Evolutionary conservation across 1,284 basidiomycete species (phyloP).

Genomic region (Cryptococcus sp.): DNA sequence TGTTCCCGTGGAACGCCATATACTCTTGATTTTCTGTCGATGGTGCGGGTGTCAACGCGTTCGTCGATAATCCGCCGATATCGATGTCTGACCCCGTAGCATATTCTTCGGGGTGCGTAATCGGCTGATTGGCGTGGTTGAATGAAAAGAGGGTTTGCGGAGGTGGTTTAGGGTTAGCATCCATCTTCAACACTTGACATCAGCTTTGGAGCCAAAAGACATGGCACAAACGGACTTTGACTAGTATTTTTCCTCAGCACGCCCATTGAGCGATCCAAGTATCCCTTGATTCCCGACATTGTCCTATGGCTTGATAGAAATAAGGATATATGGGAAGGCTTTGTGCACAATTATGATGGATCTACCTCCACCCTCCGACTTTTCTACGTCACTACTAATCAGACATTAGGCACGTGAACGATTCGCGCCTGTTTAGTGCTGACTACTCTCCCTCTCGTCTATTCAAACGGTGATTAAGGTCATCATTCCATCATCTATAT

Average conservation of each 20-base stretch:
- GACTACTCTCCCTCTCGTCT: no score
- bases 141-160: slow-evolving; percentile 37
- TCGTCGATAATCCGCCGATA: slow-evolving; percentile 42
- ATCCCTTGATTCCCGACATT: slow-evolving; percentile 32
- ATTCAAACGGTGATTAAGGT: no score
- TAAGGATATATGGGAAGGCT: no score
- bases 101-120: slow-evolving; percentile 15
- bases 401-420: no score
- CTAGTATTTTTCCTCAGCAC: slow-evolving; percentile 34
- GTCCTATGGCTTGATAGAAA: not conserved
- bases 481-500: no score
- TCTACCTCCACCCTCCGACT: no score
- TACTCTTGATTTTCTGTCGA: slow-evolving; percentile 16
- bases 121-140: slow-evolving; percentile 11
- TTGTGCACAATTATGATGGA: no score
- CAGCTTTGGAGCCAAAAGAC: not conserved
- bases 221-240: slow-evolving; percentile 20
- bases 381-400: no score
- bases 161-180: slow-evolving; percentile 16
- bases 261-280: slow-evolving; percentile 37
- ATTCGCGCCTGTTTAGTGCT: no score
- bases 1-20: slow-evolving; percentile 37
- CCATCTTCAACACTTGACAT: slow-evolving; percentile 32
- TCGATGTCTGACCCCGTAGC: slow-evolving; percentile 41
- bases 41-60: slow-evolving; percentile 26